Conservation (phyloP, 805 yeast species). For the Candida yuanshanica region DNA sequence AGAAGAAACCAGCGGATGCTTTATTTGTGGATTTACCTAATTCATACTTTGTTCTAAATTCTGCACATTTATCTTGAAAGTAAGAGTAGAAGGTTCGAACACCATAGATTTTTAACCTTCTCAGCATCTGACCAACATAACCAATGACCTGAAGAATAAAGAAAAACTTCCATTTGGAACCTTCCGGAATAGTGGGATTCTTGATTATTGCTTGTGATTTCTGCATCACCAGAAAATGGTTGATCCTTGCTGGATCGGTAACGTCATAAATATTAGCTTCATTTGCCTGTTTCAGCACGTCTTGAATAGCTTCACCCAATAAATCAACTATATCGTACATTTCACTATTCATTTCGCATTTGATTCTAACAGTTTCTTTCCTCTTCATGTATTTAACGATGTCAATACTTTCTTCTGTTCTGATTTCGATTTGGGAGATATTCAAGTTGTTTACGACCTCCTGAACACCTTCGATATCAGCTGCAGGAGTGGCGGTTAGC, state of each 20-base stretch:
- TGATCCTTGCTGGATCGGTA: constrained; percentile 60
- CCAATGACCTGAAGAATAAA: constrained; percentile 57
- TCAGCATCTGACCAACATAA: constrained; percentile 65
- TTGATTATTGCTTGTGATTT: constrained; percentile 52
- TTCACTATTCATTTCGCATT: constrained; percentile 47
- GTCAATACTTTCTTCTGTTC: constrained; percentile 83
- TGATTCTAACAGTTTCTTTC: constrained; percentile 54
- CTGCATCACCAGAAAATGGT: constrained; percentile 66
- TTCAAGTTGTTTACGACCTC: constrained; percentile 66
- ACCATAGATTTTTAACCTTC: constrained; percentile 77
- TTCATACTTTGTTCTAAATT: constrained; percentile 52
- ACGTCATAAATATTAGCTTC: constrained; percentile 57
- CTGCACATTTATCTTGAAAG: constrained; percentile 51
- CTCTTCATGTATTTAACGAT: constrained; percentile 71
- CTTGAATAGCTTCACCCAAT: constrained; percentile 59
- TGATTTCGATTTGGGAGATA: constrained; percentile 73
- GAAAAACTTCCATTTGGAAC: constrained; percentile 67
- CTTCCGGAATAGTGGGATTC: constrained; percentile 56
- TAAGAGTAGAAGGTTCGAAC: constrained; percentile 67
- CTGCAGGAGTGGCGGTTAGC: constrained; percentile 93
- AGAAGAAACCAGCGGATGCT: constrained; percentile 56
- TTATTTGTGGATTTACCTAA: constrained; percentile 60
- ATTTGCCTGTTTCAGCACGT: constrained; percentile 59
- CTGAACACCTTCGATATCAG: constrained; percentile 84
- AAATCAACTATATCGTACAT: constrained; percentile 50